Percentiles rank a stretch among this genome's conserved stretches.
Evolutionary conservation across 306 rosid species (phyloP).

Genomic region (Purshia tridentata): DNA sequence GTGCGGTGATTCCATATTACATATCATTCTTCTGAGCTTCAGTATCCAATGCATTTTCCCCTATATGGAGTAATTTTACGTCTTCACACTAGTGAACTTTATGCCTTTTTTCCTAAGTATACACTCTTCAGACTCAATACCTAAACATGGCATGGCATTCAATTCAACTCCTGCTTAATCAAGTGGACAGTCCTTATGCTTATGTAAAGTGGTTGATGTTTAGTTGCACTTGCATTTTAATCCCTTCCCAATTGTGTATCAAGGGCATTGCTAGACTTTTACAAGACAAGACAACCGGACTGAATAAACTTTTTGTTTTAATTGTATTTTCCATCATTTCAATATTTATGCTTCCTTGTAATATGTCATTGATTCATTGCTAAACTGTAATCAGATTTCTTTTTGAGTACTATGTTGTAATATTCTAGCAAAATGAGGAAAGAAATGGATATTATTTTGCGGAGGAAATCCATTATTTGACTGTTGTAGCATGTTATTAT

Average conservation of each 20-base stretch:
- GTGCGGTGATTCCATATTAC: constrained; percentile 65
- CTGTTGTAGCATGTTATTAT: not conserved
- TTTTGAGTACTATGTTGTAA: not conserved
- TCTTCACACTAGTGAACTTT: not conserved
- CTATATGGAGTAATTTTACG: not conserved
- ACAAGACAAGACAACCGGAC: not conserved
- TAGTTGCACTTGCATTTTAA: not conserved
- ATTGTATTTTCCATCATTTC: not conserved
- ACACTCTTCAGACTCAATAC: not conserved
- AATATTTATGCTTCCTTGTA: constrained; percentile 4
- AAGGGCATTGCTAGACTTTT: not conserved
- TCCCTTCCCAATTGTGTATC: not conserved
- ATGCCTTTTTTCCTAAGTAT: not conserved
- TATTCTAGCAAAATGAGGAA: not conserved
- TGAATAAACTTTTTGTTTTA: not conserved
- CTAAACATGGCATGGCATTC: not conserved
- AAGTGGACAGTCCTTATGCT: not conserved
- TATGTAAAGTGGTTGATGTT: not conserved
- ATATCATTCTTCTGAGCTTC: not conserved
- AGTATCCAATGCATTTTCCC: not conserved
- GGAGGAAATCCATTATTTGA: not conserved
- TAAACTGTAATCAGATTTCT: not conserved
- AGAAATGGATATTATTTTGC: not conserved
- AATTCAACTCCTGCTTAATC: not conserved
- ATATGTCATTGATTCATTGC: not conserved